Conservation (phyloP, 108 stramenopile species). For the Schizochytrium sp. region DNA sequence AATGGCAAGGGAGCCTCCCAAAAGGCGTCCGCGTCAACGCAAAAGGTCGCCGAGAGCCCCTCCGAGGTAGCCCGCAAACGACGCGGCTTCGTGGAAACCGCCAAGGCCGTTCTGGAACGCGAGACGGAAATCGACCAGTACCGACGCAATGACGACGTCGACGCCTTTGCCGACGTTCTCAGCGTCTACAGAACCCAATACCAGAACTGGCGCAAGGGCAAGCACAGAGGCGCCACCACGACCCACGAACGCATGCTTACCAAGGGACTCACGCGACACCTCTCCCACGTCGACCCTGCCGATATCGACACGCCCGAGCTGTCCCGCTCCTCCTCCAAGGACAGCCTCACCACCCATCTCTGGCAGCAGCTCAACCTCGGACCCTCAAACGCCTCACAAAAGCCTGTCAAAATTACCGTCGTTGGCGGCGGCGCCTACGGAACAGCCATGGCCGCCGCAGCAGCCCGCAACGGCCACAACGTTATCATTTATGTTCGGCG, state of each 20-base stretch:
- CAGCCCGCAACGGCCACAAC: conserved; percentile 56
- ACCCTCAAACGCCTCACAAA: neutral
- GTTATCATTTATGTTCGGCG: conserved; percentile 57
- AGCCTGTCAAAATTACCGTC: conserved; percentile 11
- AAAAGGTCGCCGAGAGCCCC: neutral
- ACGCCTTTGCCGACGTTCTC: neutral
- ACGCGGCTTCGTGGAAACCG: neutral
- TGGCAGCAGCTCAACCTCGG: neutral
- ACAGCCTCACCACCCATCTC: neutral
- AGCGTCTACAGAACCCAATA: neutral
- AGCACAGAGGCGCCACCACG: neutral
- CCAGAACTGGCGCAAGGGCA: conserved; percentile 10
- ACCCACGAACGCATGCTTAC: neutral
- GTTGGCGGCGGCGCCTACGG: conserved; percentile 52
- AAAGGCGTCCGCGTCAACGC: neutral
- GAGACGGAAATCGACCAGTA: neutral
- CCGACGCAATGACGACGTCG: neutral
- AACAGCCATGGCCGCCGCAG: conserved; percentile 69
- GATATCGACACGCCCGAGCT: neutral
- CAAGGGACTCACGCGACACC: neutral
- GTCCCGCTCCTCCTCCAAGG: neutral
- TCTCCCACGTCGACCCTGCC: neutral
- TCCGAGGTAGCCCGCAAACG: neutral
- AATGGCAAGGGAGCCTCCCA: neutral
- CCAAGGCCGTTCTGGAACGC: neutral